Base-by-base conservation (phyloP, 2,329 filamentous ascomycete species). In the Cordyceps cicadae region DNA sequence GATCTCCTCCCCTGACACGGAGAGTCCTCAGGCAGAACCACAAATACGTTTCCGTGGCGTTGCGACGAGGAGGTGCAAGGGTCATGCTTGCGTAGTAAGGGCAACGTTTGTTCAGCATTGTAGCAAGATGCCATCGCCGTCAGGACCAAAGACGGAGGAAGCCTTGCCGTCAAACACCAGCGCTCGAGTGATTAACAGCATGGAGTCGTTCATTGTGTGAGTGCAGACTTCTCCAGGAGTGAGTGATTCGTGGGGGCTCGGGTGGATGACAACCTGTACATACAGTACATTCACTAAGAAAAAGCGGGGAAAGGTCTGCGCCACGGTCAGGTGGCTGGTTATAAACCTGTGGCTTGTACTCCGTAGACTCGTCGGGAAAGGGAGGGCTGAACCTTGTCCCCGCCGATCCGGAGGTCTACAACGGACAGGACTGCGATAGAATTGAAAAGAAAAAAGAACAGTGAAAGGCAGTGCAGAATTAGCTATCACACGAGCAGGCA, bases 221-320 rank as follows among this genome's bases (percentile, higher is more conserved):
- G 24, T 19, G 41, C 41, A 17, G 5, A 43, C 39, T 43, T 43
- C 29, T 8, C 29, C 29, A 4, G 26, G 21, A 11, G 15, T 24
- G 4, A 12, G 15, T 24, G 4, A 19, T 50, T 6, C 15, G 9
- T 7, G 6, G 17, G 26, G 32, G 17, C 19, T 19, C n/a, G 17
- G 15, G 21, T 19, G n/a, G 43, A 45, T 12, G 43, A 45, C 9
- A 41, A 26, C 26, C 26, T 29, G 26, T 29, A 6, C 26, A 57
- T 50, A n/a, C n/a, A n/a, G n/a, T n/a, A n/a, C n/a, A n/a, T n/a
- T n/a, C 50, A 57, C 45, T 50, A 58, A 58, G 54, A 50, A 58
- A 50, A 29, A 29, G 46, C 32, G 39, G 7, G 29, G 3, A 5
- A 29, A 46, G 15, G 34, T 37, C 34, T 37, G 34, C 34, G 34